phyloP scores from a whole-genome alignment of 2,329 filamentous ascomycete genomes.

The Byssothecium circinans region DNA sequence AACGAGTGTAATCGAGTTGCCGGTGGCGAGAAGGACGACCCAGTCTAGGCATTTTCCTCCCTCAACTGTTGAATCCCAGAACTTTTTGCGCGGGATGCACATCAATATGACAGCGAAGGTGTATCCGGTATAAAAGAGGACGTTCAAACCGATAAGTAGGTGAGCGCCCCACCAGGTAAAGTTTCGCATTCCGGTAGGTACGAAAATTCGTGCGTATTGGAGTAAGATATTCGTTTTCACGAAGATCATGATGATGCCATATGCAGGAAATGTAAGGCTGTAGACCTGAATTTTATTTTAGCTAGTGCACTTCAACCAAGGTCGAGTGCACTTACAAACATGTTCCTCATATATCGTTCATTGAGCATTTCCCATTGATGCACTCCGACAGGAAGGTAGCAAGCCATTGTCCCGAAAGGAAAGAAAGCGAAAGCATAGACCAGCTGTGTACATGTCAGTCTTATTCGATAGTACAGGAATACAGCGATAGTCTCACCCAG shows the following conservation, averaged over 20 bases:
- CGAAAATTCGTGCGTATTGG: conserved; percentile 4
- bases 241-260: neutral
- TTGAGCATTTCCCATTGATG: conserved; percentile 7
- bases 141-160: neutral
- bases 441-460: neutral
- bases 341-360: neutral
- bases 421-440: neutral
- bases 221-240: conserved; percentile 2
- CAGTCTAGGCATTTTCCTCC: conserved; percentile 3
- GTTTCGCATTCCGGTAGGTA: neutral
- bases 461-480: neutral
- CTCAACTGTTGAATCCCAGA: conserved; percentile 1
- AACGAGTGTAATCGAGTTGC: neutral
- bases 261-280: neutral
- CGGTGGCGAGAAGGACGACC: neutral
- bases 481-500: neutral
- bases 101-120: neutral
- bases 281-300: neutral
- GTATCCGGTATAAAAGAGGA: neutral
- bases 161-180: neutral
- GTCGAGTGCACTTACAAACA: conserved; percentile 1
- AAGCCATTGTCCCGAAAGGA: neutral
- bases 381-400: conserved; percentile 3
- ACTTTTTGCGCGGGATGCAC: conserved; percentile 2
- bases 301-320: neutral